These are phyloP conservation scores for Cryphonectria nitschkei DNA, from an alignment of 2,329 filamentous ascomycete genomes.

Conservation along the genomic window DNA sequence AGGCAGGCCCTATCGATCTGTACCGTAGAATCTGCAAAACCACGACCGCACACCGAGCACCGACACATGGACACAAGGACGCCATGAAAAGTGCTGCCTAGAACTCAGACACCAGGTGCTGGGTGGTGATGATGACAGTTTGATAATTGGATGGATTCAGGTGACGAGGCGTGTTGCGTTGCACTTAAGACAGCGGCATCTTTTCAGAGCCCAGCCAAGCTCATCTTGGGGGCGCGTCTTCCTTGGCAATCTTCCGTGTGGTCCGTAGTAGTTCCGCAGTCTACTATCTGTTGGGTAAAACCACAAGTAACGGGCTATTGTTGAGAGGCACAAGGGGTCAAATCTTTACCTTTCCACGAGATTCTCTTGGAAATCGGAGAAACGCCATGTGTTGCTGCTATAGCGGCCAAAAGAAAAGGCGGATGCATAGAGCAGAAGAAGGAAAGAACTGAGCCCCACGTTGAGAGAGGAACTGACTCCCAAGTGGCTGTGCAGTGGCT, in stretches of 20 bases:
- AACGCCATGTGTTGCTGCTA: no score
- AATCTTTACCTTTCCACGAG: not conserved
- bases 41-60: not conserved
- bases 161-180: conserved; percentile 26
- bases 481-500: not conserved
- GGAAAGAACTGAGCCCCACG: not conserved
- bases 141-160: not conserved
- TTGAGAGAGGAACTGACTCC: not conserved
- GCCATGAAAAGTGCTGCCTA: not conserved
- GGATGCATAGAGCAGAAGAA: no score
- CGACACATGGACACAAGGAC: not conserved
- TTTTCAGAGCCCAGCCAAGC: not conserved
- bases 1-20: not conserved
- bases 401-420: not conserved
- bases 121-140: not conserved
- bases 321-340: not conserved
- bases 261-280: not conserved
- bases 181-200: not conserved
- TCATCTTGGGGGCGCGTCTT: not conserved
- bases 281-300: not conserved
- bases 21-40: not conserved
- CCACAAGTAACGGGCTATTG: not conserved
- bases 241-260: not conserved
- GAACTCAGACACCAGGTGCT: not conserved
- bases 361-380: not conserved